Evolutionary conservation across 1,284 basidiomycete species (phyloP), one percentile per base, ranked within the genome.

Genomic region (Cutaneotrichosporon sp.): DNA sequence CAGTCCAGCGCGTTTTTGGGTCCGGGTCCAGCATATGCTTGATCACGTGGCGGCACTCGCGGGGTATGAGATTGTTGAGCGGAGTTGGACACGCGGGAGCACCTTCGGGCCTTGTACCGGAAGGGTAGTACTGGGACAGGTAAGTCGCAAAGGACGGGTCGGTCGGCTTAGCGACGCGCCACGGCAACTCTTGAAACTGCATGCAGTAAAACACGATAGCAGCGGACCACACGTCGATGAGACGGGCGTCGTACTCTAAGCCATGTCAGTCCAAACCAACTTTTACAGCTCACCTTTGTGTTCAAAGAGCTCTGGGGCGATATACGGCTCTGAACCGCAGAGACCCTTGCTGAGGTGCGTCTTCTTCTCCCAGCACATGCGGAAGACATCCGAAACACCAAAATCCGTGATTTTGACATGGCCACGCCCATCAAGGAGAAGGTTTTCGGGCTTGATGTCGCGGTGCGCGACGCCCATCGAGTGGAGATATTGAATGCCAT

Each of bases 381-480:
- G 83, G 76, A 97, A 98, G 34, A 98, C 94, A 38, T 97, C 97
- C 29, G 90, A 94, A 16, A 94, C 94, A 54, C 94, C 96, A 71
- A 97, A 98, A 74, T 98, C 94, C 60, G 94, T 96, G 64, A 97
- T 97, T 88, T 98, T 98, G 76, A 98, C 80, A 71, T 94, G 90
- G 25, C 94, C 92, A 63, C 85, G 83, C 34, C 84, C 86, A 74
- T 97, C 92, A 61, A 98, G 88, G 66, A 97, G 87, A 49, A 98
- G 72, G 71, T 98, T 98, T 77, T 98, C 94, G 5, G 94, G 94
- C 75, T 98, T 98, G 78, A 98, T 86, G 72, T 98, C 94, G 47
- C 94, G 85, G 76, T 98, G 94, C 5, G 94, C 93, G 25, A 97
- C 93, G 61, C 93, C 93, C 79, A 97, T 94, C 59, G 84, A 67